Percentiles rank a stretch among this genome's conserved stretches.
Conservation (phyloP, 148 eudicot genomes). For the Salicornia ramosissima region DNA sequence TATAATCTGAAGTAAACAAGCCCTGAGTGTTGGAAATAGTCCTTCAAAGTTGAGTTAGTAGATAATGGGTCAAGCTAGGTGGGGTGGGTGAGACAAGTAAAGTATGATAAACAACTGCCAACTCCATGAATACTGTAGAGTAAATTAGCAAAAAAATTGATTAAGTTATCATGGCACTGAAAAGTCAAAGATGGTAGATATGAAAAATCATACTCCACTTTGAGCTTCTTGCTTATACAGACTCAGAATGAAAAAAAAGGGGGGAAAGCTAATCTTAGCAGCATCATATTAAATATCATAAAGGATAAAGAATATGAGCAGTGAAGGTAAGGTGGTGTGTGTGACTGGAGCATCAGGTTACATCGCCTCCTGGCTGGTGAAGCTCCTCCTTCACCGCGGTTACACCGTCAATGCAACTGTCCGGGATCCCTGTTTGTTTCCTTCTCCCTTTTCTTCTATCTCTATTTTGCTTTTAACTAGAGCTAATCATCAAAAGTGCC, state of each 20-base stretch:
- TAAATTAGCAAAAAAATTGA: too few relatives aligned
- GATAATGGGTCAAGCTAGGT: too few relatives aligned
- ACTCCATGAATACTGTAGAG: too few relatives aligned
- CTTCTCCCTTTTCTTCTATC: background rate
- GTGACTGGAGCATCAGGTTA: constrained; percentile 40
- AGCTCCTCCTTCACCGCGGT: constrained; percentile 32
- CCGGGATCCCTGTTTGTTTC: constrained; percentile 25
- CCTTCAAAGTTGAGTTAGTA: too few relatives aligned
- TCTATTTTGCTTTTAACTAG: background rate
- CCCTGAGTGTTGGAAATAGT: too few relatives aligned
- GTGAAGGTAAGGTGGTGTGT: constrained; percentile 29
- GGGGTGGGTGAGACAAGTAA: too few relatives aligned
- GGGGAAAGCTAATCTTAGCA: too few relatives aligned
- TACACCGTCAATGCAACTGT: constrained; percentile 36
- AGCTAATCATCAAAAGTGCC: too few relatives aligned
- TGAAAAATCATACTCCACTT: background rate
- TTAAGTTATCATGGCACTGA: background rate
- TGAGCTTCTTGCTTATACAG: background rate
- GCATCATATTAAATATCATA: too few relatives aligned
- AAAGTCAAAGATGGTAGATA: background rate
- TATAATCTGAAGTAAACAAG: too few relatives aligned
- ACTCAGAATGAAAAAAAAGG: background rate
- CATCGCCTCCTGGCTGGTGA: constrained; percentile 40
- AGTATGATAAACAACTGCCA: too few relatives aligned
- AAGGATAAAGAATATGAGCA: constrained; percentile 20